Evolutionary conservation across 495 filamentous ascomycete species (phyloP).

Genomic region (Bacidia rubella): DNA sequence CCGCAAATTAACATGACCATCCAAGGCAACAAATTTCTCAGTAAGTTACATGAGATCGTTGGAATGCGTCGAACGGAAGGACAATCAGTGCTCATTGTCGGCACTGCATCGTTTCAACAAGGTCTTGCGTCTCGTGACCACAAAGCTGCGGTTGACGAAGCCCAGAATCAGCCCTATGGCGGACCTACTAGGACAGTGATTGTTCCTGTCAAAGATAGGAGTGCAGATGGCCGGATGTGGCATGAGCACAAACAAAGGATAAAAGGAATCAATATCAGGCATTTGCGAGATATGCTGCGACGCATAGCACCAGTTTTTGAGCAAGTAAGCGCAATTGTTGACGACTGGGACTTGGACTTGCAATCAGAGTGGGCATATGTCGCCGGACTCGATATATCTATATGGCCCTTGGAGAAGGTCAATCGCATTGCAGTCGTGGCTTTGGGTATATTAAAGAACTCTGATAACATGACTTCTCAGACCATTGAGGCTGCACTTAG

Average conservation of each 20-base stretch:
- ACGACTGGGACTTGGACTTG: constrained; percentile 25
- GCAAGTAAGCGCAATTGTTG: constrained; percentile 19
- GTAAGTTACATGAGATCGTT: constrained; percentile 54
- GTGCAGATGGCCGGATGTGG: constrained; percentile 26
- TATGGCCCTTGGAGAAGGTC: constrained; percentile 46
- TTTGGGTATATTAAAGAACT: constrained; percentile 32
- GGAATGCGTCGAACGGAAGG: constrained; percentile 54
- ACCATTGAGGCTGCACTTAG: constrained; percentile 25
- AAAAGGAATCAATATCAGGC: constrained; percentile 51
- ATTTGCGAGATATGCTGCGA: constrained; percentile 53
- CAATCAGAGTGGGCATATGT: constrained; percentile 25
- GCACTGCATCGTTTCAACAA: constrained; percentile 43
- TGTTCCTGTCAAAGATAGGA: constrained; percentile 26
- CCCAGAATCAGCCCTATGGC: constrained; percentile 28
- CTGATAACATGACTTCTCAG: constrained; percentile 17
- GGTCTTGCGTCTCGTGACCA: constrained; percentile 34
- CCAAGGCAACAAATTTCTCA: constrained; percentile 49
- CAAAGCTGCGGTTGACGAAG: constrained; percentile 34
- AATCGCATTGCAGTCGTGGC: constrained; percentile 48
- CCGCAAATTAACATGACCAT: constrained; percentile 52
- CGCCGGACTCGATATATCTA: constrained; percentile 29
- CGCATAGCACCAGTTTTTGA: constrained; percentile 25
- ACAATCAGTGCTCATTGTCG: constrained; percentile 61
- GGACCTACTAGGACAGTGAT: constrained; percentile 40
- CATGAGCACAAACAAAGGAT: constrained; percentile 38